Percentiles rank a stretch among this genome's conserved stretches.
These are phyloP conservation scores for Starmerella stellata DNA, from an alignment of 805 yeast genomes.

Conservation along the genomic window DNA sequence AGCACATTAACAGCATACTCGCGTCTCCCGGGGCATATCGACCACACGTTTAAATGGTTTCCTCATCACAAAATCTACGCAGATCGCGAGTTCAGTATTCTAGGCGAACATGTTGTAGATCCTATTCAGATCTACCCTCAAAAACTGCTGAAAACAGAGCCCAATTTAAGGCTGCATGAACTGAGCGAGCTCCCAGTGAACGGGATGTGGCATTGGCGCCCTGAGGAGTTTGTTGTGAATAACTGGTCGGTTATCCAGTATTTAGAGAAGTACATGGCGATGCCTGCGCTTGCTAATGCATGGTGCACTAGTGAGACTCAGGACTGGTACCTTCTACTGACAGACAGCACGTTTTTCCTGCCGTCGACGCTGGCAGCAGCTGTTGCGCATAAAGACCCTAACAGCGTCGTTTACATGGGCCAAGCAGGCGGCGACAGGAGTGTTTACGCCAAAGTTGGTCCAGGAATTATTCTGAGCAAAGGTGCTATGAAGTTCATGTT, in stretches of 20 bases:
- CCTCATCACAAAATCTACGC: not conserved
- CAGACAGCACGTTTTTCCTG: conserved; percentile 22
- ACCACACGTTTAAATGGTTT: not conserved
- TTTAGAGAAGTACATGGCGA: conserved; percentile 24
- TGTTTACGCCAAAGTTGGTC: conserved; percentile 26
- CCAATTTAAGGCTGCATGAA: not conserved
- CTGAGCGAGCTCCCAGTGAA: not conserved
- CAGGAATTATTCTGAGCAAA: conserved; percentile 23
- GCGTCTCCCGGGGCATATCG: not conserved
- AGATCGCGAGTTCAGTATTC: not conserved
- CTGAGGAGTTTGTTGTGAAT: not conserved
- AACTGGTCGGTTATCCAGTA: conserved; percentile 7
- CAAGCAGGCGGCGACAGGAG: conserved; percentile 9
- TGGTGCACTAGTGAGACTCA: conserved; percentile 16
- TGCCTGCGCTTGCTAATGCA: conserved; percentile 26
- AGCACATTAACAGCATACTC: not conserved
- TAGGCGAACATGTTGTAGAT: not conserved
- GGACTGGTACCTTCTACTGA: conserved; percentile 26
- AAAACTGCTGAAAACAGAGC: not conserved
- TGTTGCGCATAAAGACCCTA: conserved; percentile 17
- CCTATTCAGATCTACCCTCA: not conserved
- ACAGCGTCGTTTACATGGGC: conserved; percentile 21
- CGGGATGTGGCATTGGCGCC: not conserved
- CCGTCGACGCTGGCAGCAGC: conserved; percentile 18
- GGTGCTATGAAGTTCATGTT: conserved; percentile 20